Evolutionary conservation across 495 filamentous ascomycete species (phyloP).

Genomic region (Xylaria palmicola): DNA sequence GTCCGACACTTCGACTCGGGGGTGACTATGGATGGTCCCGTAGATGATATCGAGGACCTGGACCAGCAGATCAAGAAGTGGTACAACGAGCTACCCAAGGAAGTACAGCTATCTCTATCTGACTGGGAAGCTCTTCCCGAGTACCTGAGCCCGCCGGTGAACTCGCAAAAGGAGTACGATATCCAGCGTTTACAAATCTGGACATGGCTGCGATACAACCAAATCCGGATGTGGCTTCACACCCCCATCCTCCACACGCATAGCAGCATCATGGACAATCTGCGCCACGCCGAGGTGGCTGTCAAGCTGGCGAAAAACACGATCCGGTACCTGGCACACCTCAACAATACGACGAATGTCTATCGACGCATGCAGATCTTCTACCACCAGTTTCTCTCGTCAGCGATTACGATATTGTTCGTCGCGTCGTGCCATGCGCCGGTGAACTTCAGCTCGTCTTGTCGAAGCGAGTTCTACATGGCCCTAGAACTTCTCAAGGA

Average conservation of each 20-base stretch:
- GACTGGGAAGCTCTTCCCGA: slow-evolving; percentile 32
- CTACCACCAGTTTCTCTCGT: slow-evolving; percentile 85
- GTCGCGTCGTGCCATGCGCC: slow-evolving; percentile 82
- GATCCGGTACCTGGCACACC: slow-evolving; percentile 67
- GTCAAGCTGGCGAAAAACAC: slow-evolving; percentile 80
- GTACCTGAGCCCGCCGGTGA: slow-evolving; percentile 26
- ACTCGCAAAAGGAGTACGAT: slow-evolving; percentile 42
- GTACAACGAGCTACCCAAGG: slow-evolving; percentile 55
- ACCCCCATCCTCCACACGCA: slow-evolving; percentile 77
- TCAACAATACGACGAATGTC: slow-evolving; percentile 78
- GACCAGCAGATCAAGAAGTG: slow-evolving; percentile 77
- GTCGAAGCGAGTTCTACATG: slow-evolving; percentile 84
- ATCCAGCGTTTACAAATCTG: slow-evolving; percentile 60
- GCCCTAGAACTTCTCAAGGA: slow-evolving; percentile 79
- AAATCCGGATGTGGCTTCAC: slow-evolving; percentile 79
- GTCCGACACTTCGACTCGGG: slow-evolving; percentile 56
- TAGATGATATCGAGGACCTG: slow-evolving; percentile 69
- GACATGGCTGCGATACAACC: slow-evolving; percentile 70
- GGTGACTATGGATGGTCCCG: slow-evolving; percentile 49
- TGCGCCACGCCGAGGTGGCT: slow-evolving; percentile 63
- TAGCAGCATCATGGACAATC: slow-evolving; percentile 71
- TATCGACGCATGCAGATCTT: slow-evolving; percentile 77
- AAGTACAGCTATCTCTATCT: slow-evolving; percentile 31
- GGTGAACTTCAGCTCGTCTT: slow-evolving; percentile 67
- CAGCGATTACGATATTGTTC: slow-evolving; percentile 77